Base-by-base conservation (phyloP, 2,329 filamentous ascomycete species). In the Trichoderma simmonsii region DNA sequence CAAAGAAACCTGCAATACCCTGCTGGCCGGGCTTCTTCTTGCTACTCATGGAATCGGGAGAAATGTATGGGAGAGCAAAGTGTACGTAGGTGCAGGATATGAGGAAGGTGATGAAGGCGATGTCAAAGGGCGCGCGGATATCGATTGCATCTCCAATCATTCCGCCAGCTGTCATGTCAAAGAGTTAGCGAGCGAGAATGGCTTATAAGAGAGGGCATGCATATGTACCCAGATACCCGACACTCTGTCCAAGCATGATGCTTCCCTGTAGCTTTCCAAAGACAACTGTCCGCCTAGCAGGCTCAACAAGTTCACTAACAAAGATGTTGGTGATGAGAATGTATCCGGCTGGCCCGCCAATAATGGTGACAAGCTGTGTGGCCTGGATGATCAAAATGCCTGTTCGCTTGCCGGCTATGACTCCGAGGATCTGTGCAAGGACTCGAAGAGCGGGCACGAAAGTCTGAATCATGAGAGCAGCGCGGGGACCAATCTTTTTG, bases 321-420 rank as follows among this genome's bases (percentile, higher is more conserved):
- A 91, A 89, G 14, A 90, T 90, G 75, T 93, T 93, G 26, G 92
- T 83, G 1, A 91, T 87, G 4, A 93, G 84, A 9, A 93, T 86
- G 76, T 92, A 93, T 0, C 91, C 91, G 0, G 87, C 87, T 0
- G 91, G 91, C 0, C 91, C 91, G 0, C 91, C 91, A 3, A 93
- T 74, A 18, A 93, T 83, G 0, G 90, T 92, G 69, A 93, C 90
- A 18, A 90, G 80, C 80, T 93, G 91, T 0, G 88, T 91, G 30
- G 81, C 80, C 79, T 93, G 91, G 34, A 93, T 87, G 32, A 93
- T 90, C 15, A 89, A 80, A 75, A 93, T 92, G n/a, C 91, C 91
- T 0, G 82, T 74, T 2, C 82, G 82, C n/a, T 88, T 88, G 1
- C 91, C 91, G 0, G 87, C 83, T 32, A 87, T 80, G 12, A 93